Percentiles rank a stretch among this genome's conserved stretches.
phyloP scores from a whole-genome alignment of 2,329 filamentous ascomycete species.

The Akanthomyces lecanii region DNA sequence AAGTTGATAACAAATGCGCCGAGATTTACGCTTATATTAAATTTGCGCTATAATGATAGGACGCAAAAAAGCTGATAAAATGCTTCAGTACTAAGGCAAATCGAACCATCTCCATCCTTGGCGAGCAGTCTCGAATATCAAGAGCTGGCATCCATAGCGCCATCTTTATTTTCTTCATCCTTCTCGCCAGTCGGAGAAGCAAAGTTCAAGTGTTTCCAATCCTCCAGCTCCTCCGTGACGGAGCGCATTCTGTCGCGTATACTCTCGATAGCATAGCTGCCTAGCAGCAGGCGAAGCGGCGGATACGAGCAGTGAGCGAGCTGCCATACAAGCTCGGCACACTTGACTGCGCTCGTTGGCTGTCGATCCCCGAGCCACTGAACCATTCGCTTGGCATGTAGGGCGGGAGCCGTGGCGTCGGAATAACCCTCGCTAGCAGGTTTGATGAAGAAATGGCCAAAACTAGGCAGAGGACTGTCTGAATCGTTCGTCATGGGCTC shows the following conservation, averaged over 20 bases:
- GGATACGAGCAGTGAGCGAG: slow-evolving; percentile 93
- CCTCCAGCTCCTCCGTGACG: slow-evolving; percentile 91
- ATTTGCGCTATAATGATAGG: no score
- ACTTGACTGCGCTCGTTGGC: slow-evolving; percentile 88
- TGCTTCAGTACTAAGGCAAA: background rate
- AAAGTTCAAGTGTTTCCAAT: slow-evolving; percentile 85
- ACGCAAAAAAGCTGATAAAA: no score
- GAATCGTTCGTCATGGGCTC: slow-evolving; percentile 55
- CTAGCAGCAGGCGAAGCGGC: slow-evolving; percentile 78
- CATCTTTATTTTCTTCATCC: slow-evolving; percentile 13
- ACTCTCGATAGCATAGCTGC: slow-evolving; percentile 93
- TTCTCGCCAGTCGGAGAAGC: slow-evolving; percentile 10
- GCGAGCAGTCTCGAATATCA: background rate
- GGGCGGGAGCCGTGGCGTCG: slow-evolving; percentile 71
- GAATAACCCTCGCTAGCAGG: slow-evolving; percentile 78
- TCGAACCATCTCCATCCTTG: background rate
- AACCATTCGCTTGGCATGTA: slow-evolving; percentile 85
- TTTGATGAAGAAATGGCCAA: slow-evolving; percentile 90
- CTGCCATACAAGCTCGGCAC: slow-evolving; percentile 91
- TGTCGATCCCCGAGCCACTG: slow-evolving; percentile 93
- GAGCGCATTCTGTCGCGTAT: slow-evolving; percentile 84
- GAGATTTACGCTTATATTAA: no score
- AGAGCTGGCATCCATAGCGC: slow-evolving; percentile 12
- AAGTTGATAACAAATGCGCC: no score
- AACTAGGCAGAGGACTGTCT: slow-evolving; percentile 64